Evolutionary conservation across 2,329 filamentous ascomycete genomes (phyloP).

Genomic region (Elsinoe fawcettii): DNA sequence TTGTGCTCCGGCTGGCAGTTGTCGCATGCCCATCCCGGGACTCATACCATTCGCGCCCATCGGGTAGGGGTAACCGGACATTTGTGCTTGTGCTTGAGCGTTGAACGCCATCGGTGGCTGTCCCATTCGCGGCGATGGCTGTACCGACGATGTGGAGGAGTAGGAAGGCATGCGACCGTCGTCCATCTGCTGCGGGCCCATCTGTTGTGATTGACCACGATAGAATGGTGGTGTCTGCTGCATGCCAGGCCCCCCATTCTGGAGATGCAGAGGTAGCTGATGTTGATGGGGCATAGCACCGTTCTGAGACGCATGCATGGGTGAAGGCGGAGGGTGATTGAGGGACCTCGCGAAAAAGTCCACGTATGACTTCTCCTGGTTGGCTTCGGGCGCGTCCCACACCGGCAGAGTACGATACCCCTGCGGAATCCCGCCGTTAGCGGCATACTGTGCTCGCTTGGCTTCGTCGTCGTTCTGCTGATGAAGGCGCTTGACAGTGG

Average conservation of each 20-base stretch:
- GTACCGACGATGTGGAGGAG: conserved; percentile 63
- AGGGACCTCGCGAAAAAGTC: conserved; percentile 63
- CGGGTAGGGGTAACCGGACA: conserved; percentile 59
- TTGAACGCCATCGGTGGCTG: conserved; percentile 46
- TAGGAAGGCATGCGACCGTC: conserved; percentile 83
- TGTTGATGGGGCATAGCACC: conserved; percentile 72
- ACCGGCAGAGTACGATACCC: conserved; percentile 78
- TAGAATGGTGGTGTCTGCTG: conserved; percentile 68
- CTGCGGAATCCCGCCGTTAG: conserved; percentile 74
- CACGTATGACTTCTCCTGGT: conserved; percentile 68
- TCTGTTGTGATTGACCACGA: conserved; percentile 65
- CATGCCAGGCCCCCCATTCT: conserved; percentile 62
- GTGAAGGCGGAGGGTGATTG: conserved; percentile 50
- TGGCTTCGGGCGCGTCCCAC: conserved; percentile 66
- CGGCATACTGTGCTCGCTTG: conserved; percentile 55
- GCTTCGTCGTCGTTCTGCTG: conserved; percentile 47
- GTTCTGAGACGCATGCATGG: conserved; percentile 51
- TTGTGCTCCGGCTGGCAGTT: conserved; percentile 62
- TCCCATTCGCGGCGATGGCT: conserved; percentile 73
- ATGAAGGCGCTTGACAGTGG: conserved; percentile 59
- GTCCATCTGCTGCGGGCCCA: conserved; percentile 64
- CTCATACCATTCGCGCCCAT: conserved; percentile 65
- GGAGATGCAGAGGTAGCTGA: conserved; percentile 75
- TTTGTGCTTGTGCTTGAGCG: conserved; percentile 42
- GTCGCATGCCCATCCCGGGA: conserved; percentile 61